These are phyloP conservation scores for Eucalyptus pauciflora DNA, from an alignment of 345 rosid genomes.

Conservation along the genomic window DNA sequence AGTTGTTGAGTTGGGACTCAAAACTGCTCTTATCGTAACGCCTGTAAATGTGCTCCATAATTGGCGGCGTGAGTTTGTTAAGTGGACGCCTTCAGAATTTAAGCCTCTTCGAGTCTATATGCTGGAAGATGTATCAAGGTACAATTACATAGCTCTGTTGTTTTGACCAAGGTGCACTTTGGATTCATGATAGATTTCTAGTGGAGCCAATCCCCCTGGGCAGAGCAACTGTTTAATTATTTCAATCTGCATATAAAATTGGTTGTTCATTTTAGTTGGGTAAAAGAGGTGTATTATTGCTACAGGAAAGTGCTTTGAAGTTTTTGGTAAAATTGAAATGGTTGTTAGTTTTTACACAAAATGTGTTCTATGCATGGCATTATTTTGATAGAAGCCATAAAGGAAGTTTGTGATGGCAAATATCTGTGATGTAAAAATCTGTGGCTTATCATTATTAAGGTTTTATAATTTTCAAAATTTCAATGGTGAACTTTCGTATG, in stretches of 20 bases:
- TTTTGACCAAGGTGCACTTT: background rate
- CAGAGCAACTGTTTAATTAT: background rate
- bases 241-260: background rate
- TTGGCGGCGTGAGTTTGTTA: slow-evolving; percentile 88
- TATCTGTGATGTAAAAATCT: background rate
- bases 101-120: slow-evolving; percentile 84
- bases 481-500: background rate
- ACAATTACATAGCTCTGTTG: background rate
- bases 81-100: slow-evolving; percentile 91
- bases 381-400: background rate
- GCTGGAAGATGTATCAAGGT: slow-evolving; percentile 98
- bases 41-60: slow-evolving; percentile 99
- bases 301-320: background rate
- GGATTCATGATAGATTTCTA: background rate
- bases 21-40: slow-evolving; percentile 83
- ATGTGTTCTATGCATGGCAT: background rate
- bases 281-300: background rate
- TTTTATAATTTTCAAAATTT: background rate
- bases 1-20: slow-evolving; percentile 78
- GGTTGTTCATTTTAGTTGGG: background rate
- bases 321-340: background rate
- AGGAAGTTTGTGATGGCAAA: background rate
- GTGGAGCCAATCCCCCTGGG: background rate
- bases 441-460: background rate
- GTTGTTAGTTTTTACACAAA: background rate